phyloP scores from a whole-genome alignment of 352 stramenopile genomes.

The Globisporangium sylvaticum region DNA sequence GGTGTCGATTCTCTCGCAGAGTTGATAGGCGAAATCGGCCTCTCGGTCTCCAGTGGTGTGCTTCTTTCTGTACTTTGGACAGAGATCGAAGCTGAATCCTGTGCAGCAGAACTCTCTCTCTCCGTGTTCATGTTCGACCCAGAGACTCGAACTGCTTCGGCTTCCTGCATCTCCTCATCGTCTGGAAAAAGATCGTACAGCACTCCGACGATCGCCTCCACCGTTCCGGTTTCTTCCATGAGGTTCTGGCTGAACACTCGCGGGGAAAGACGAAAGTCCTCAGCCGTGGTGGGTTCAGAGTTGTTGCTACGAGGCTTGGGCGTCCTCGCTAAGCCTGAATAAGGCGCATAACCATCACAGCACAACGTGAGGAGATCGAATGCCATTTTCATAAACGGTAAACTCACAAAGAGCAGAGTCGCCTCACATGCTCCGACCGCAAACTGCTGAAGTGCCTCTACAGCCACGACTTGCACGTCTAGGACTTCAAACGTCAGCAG shows the following conservation, averaged over 20 bases:
- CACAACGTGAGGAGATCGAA: background rate
- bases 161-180: conserved; percentile 22
- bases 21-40: conserved; percentile 1
- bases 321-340: conserved; percentile 33
- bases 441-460: conserved; percentile 54
- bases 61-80: background rate
- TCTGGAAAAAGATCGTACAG: conserved; percentile 74
- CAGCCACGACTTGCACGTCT: conserved; percentile 59
- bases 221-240: conserved; percentile 56
- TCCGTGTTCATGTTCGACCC: background rate
- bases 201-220: conserved; percentile 54
- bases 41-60: background rate
- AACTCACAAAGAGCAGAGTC: background rate
- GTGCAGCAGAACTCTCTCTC: background rate
- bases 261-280: conserved; percentile 59
- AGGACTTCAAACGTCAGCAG: conserved; percentile 54
- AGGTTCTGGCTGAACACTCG: conserved; percentile 64
- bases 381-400: background rate
- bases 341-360: background rate
- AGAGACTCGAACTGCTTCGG: background rate
- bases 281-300: conserved; percentile 17
- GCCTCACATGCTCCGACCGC: conserved; percentile 56
- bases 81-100: background rate
- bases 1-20: conserved; percentile 5
- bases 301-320: conserved; percentile 31